Conservation (phyloP, 75 land plant genomes). For the Pinus taeda region DNA sequence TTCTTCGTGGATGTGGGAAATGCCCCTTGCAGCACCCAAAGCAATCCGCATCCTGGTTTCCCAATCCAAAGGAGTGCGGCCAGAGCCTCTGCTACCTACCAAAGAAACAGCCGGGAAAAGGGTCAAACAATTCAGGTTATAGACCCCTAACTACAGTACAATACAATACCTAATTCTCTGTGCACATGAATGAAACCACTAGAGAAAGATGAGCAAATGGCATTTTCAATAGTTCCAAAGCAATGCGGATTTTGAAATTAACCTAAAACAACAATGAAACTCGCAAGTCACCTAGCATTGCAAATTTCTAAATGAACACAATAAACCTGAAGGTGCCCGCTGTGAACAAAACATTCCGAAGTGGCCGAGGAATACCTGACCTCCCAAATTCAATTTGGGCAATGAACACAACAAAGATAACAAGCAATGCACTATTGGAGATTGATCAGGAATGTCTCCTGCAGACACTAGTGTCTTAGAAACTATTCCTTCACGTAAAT, state of each 20-base stretch:
- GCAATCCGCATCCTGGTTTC: constrained; percentile 71
- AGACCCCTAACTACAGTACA: not conserved
- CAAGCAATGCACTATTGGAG: too few species aligned
- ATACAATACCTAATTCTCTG: not conserved
- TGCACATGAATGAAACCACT: not conserved
- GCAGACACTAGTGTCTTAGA: too few species aligned
- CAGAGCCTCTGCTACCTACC: constrained; percentile 80
- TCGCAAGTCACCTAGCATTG: not conserved
- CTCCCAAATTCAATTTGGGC: not conserved
- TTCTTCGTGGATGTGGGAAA: constrained; percentile 67
- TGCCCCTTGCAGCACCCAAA: constrained; percentile 62
- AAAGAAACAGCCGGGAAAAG: constrained; percentile 1
- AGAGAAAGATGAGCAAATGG: not conserved
- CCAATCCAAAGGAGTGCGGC: constrained; percentile 84
- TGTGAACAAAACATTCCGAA: not conserved
- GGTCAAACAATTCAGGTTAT: not conserved
- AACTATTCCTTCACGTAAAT: too few species aligned
- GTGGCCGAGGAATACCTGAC: not conserved
- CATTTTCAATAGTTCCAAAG: not conserved
- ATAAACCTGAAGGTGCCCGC: not conserved
- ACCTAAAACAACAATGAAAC: not conserved
- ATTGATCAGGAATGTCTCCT: too few species aligned
- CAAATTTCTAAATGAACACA: not conserved
- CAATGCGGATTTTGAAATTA: not conserved
- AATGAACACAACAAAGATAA: not conserved